phyloP scores from a whole-genome alignment of 306 rosid species.

The Lathyrus oleraceus region DNA sequence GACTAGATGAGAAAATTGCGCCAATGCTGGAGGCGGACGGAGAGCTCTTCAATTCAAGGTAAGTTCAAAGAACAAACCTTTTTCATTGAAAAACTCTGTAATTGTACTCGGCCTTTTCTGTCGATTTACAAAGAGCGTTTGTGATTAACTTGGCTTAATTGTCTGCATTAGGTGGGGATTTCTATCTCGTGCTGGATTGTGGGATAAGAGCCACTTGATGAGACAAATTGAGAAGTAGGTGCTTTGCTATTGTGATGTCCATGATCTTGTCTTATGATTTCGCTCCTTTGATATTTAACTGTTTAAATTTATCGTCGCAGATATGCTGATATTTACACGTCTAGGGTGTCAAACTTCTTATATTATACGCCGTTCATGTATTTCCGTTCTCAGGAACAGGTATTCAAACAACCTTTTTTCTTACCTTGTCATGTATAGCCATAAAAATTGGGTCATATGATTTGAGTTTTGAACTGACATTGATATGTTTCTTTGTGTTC shows the following conservation, averaged over 20 bases:
- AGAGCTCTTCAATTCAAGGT: constrained; percentile 86
- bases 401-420: constrained; percentile 33
- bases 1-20: constrained; percentile 88
- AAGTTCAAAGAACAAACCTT: constrained; percentile 21
- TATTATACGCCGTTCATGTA: constrained; percentile 93
- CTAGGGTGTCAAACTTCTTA: constrained; percentile 91
- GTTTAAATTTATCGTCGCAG: constrained; percentile 45
- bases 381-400: constrained; percentile 98
- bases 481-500: constrained; percentile 24
- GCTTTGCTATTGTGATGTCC: constrained; percentile 27
- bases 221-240: constrained; percentile 96
- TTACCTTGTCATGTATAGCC: neutral
- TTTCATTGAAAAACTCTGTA: constrained; percentile 26
- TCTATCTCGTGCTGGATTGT: constrained; percentile 91
- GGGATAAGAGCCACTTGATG: constrained; percentile 99
- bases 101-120: neutral
- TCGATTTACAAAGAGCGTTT: neutral
- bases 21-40: constrained; percentile 93
- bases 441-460: neutral
- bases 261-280: constrained; percentile 9
- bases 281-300: constrained; percentile 10
- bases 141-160: constrained; percentile 30
- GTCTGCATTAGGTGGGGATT: constrained; percentile 85
- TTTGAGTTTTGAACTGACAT: constrained; percentile 23
- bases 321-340: constrained; percentile 98